Conservation (phyloP, 768 basidiomycete genomes). For the Austroboletus eburneus region DNA sequence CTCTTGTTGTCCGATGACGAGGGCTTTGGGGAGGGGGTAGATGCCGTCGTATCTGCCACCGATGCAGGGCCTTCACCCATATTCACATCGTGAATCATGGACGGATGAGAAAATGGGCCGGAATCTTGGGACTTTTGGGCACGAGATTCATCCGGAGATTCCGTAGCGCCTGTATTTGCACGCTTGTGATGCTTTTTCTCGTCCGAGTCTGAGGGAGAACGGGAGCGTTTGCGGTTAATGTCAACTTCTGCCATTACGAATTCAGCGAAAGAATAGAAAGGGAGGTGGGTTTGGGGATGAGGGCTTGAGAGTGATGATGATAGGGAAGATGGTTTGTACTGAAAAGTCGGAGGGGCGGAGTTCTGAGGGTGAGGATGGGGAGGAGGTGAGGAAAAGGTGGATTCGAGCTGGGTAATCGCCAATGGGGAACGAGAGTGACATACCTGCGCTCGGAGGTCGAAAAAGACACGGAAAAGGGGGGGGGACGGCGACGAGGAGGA, state of each 20-base stretch:
- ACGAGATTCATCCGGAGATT: slow-evolving; percentile 59
- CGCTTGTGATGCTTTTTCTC: slow-evolving; percentile 79
- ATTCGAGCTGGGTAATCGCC: slow-evolving; percentile 50
- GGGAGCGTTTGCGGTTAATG: slow-evolving; percentile 80
- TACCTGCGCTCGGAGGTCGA: slow-evolving; percentile 26
- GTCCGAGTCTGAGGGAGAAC: slow-evolving; percentile 79
- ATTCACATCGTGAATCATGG: slow-evolving; percentile 52
- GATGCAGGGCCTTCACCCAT: slow-evolving; percentile 50
- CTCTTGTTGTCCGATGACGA: slow-evolving; percentile 41
- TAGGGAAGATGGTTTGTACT: slow-evolving; percentile 37
- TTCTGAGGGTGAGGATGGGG: slow-evolving; percentile 51
- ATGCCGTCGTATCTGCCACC: slow-evolving; percentile 45
- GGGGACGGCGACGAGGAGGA: slow-evolving; percentile 1
- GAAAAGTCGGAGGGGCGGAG: slow-evolving; percentile 35
- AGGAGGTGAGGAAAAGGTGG: slow-evolving; percentile 53
- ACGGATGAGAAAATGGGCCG: slow-evolving; percentile 36
- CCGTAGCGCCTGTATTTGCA: slow-evolving; percentile 71
- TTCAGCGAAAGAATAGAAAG: slow-evolving; percentile 43
- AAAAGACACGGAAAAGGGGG: not conserved
- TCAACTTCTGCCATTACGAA: slow-evolving; percentile 85
- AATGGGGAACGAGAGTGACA: slow-evolving; percentile 28
- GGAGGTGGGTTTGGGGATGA: slow-evolving; percentile 38
- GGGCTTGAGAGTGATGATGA: slow-evolving; percentile 42
- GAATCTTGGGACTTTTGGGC: slow-evolving; percentile 44
- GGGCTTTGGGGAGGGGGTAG: slow-evolving; percentile 53